phyloP scores from a whole-genome alignment of 2,329 filamentous ascomycete genomes.

The Fonsecaea multimorphosa region DNA sequence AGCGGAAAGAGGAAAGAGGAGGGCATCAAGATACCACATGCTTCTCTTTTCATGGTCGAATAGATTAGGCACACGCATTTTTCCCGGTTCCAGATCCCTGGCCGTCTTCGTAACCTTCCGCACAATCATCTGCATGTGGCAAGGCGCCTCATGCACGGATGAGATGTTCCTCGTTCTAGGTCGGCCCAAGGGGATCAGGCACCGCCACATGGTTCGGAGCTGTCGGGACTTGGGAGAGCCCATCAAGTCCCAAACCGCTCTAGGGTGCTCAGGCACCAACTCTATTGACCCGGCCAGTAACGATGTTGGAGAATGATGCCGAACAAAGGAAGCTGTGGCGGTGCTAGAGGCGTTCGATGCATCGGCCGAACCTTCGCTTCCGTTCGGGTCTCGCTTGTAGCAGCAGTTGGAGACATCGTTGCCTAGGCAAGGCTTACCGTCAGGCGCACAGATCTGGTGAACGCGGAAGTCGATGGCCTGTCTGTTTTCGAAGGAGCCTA shows the following conservation, averaged over 20 bases:
- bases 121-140: not conserved
- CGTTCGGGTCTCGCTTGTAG: not conserved
- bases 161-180: not conserved
- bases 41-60: not conserved
- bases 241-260: not conserved
- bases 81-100: not conserved
- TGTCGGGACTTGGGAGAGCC: not conserved
- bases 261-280: constrained; percentile 3
- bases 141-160: not conserved
- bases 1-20: not conserved
- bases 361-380: not conserved
- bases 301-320: not conserved
- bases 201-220: constrained; percentile 6
- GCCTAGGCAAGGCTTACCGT: not conserved
- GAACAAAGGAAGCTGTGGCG: not conserved
- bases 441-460: not conserved
- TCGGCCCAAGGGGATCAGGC: not conserved
- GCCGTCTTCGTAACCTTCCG: not conserved
- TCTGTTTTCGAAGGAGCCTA: not conserved
- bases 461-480: not conserved
- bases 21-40: not conserved
- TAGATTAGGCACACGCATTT: constrained; percentile 6
- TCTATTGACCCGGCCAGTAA: not conserved
- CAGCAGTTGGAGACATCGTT: not conserved
- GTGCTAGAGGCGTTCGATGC: not conserved